Percentiles rank a stretch among this genome's conserved stretches.
These are phyloP conservation scores for Russula sp. DNA, from an alignment of 768 basidiomycete species.

Conservation along the genomic window DNA sequence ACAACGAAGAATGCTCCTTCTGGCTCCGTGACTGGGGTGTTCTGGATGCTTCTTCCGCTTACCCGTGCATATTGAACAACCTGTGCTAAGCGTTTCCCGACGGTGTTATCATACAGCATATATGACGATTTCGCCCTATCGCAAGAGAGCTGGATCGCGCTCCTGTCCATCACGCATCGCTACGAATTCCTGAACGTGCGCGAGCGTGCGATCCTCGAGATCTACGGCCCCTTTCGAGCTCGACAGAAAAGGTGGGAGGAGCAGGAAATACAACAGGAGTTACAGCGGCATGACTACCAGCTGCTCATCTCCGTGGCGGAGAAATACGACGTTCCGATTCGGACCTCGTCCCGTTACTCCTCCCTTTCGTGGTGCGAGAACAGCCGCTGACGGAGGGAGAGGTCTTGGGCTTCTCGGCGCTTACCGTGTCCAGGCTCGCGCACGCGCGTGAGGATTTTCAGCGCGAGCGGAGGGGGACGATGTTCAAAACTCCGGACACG, in stretches of 20 bases:
- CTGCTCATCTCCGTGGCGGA: constrained; percentile 16
- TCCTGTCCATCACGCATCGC: constrained; percentile 18
- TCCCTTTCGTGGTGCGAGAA: constrained; percentile 2
- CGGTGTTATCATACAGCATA: constrained; percentile 9
- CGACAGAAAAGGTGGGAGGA: not conserved
- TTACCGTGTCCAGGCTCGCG: constrained; percentile 20
- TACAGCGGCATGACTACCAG: constrained; percentile 3
- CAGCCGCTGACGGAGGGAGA: constrained; percentile 18
- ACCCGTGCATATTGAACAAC: too few species aligned
- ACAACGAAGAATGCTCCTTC: not conserved
- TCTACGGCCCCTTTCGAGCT: not conserved
- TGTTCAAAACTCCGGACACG: too few species aligned
- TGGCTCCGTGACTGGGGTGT: too few species aligned
- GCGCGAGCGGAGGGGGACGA: too few species aligned
- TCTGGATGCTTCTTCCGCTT: too few species aligned
- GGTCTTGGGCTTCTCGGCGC: constrained; percentile 9
- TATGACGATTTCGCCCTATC: constrained; percentile 19
- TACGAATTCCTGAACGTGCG: constrained; percentile 21
- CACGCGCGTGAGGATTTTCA: constrained; percentile 19
- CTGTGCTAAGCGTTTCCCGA: not conserved
- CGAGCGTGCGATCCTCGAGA: constrained; percentile 18
- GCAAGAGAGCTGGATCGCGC: constrained; percentile 18
- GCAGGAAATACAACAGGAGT: not conserved
- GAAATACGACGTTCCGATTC: constrained; percentile 15
- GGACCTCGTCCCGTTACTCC: constrained; percentile 7